phyloP scores from a whole-genome alignment of 768 basidiomycete species.

The Pleurotus sapidus region DNA sequence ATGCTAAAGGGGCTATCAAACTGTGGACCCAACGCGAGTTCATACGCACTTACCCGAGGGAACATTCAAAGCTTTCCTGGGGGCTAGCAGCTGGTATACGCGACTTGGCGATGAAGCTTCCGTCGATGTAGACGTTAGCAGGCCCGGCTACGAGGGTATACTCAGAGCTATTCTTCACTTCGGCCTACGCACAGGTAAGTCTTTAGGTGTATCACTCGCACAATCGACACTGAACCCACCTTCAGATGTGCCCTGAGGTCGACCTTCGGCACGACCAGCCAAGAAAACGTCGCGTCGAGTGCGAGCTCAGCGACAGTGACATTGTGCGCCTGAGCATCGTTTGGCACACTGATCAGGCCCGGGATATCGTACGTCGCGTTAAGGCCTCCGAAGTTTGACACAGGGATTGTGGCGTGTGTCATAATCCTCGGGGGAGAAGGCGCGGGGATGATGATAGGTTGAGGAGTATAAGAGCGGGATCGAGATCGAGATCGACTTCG shows the following conservation, averaged over 20 bases:
- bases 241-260: conserved; percentile 21
- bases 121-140: conserved; percentile 38
- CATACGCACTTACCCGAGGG: conserved; percentile 29
- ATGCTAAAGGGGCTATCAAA: not conserved
- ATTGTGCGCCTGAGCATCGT: conserved; percentile 22
- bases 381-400: conserved; percentile 15
- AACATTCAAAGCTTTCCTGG: conserved; percentile 36
- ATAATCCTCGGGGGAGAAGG: not conserved
- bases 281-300: conserved; percentile 20
- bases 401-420: not conserved
- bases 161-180: conserved; percentile 31
- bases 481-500: not conserved
- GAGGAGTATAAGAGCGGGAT: not conserved
- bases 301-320: conserved; percentile 24
- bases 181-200: not conserved
- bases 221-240: conserved; percentile 9
- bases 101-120: conserved; percentile 36
- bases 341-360: conserved; percentile 21
- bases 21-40: not conserved
- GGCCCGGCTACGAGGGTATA: conserved; percentile 32
- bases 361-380: conserved; percentile 25
- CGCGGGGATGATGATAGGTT: not conserved
- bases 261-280: conserved; percentile 25
- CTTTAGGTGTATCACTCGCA: not conserved
- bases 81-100: conserved; percentile 31